Evolutionary conservation across 164 flowering plant genomes (phyloP).

Genomic region (Vitis riparia): DNA sequence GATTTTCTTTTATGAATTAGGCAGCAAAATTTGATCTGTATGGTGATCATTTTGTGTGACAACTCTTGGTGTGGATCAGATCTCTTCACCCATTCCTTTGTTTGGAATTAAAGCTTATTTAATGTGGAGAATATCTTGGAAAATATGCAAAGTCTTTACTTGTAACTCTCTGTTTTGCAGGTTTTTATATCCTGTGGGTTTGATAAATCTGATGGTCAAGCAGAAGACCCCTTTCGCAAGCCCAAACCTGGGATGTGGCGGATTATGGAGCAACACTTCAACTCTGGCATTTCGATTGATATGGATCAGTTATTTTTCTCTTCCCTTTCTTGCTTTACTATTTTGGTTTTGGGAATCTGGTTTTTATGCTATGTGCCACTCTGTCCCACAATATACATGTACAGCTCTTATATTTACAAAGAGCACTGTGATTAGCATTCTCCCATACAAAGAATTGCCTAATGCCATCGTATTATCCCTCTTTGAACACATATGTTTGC

Average conservation of each 20-base stretch:
- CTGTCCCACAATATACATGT: no score
- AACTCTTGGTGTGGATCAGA: no score
- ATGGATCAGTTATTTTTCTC: slow-evolving; percentile 63
- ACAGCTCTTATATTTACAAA: no score
- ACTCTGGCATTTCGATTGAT: slow-evolving; percentile 78
- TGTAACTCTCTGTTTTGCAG: slow-evolving; percentile 36
- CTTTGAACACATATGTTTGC: background rate
- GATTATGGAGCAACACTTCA: slow-evolving; percentile 79
- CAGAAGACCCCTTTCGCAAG: slow-evolving; percentile 75
- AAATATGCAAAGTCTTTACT: background rate
- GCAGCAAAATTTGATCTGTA: no score
- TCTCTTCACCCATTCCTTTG: no score
- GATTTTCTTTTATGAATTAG: no score
- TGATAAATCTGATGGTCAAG: slow-evolving; percentile 35
- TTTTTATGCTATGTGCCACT: no score
- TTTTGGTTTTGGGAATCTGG: background rate
- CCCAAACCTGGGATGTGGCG: slow-evolving; percentile 96
- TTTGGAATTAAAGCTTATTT: background rate
- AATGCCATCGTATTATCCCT: background rate
- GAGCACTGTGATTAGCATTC: no score
- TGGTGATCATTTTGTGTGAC: no score
- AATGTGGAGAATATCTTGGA: background rate
- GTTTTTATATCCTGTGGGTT: slow-evolving; percentile 92
- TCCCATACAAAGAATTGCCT: no score
- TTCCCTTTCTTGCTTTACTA: slow-evolving; percentile 8